Evolutionary conservation across 768 basidiomycete genomes (phyloP).

Genomic region (Boletales sp.): DNA sequence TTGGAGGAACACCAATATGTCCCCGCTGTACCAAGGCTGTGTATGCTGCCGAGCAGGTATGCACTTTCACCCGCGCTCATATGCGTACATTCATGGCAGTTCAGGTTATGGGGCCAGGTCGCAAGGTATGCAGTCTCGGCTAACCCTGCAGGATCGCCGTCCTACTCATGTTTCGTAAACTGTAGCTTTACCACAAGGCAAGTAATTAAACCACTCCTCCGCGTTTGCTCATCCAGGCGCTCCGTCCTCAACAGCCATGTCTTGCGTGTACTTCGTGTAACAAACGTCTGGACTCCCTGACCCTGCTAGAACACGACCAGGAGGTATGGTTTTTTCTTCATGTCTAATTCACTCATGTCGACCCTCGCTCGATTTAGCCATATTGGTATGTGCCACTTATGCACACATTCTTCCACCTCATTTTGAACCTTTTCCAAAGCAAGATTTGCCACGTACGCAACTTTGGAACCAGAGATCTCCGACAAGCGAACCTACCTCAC

Average conservation of each 20-base stretch:
- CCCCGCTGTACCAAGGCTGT: conserved; percentile 73
- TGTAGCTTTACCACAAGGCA: conserved; percentile 78
- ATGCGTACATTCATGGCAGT: conserved; percentile 1
- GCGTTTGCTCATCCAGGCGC: conserved; percentile 2
- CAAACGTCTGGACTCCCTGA: conserved; percentile 74
- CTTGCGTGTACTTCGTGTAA: conserved; percentile 72
- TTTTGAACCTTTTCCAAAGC: conserved; percentile 37
- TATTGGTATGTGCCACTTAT: conserved; percentile 36
- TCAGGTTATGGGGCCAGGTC: conserved; percentile 81
- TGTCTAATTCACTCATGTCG: background rate
- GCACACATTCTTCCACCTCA: background rate
- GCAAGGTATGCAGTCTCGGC: conserved; percentile 57
- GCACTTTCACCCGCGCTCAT: conserved; percentile 9
- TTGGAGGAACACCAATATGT: conserved; percentile 68
- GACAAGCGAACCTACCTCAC: conserved; percentile 66
- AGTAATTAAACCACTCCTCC: conserved; percentile 7
- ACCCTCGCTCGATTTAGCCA: conserved; percentile 28
- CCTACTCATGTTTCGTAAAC: background rate
- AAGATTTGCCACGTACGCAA: conserved; percentile 78
- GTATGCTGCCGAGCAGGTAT: conserved; percentile 86
- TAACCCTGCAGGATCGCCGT: conserved; percentile 1
- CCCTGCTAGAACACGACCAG: conserved; percentile 79
- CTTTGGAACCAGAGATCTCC: conserved; percentile 74
- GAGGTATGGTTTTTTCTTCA: conserved; percentile 45
- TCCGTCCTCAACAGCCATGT: conserved; percentile 54